These are phyloP conservation scores for Paecilomyces sp. DNA, from an alignment of 2,329 filamentous ascomycete species.

Conservation along the genomic window DNA sequence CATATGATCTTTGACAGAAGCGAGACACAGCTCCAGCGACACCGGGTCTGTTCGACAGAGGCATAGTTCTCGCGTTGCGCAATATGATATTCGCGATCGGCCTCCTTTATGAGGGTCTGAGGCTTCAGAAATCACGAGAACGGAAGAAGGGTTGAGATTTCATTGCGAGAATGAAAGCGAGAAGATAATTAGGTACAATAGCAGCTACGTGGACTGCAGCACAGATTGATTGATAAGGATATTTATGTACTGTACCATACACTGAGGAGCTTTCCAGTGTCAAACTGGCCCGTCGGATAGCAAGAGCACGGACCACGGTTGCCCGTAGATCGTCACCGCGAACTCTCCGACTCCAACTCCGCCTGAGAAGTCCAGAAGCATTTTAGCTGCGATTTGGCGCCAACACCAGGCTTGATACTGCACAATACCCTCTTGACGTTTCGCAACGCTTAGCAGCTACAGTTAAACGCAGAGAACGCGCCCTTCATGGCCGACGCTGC, in stretches of 20 bases:
- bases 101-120: not conserved
- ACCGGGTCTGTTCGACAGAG: conserved; percentile 24
- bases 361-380: conserved; percentile 2
- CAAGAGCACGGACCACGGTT: conserved; percentile 12
- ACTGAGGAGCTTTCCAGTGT: conserved; percentile 1
- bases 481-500: conserved; percentile 53
- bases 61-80: conserved; percentile 17
- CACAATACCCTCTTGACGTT: not conserved
- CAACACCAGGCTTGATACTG: not conserved
- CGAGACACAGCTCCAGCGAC: conserved; percentile 42
- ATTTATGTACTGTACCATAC: not conserved
- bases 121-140: not conserved
- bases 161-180: not conserved
- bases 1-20: conserved; percentile 66
- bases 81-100: conserved; percentile 17
- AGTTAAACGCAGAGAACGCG: not conserved
- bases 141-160: not conserved
- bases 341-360: not conserved
- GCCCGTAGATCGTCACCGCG: not conserved
- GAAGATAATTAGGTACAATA: not conserved
- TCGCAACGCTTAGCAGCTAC: not conserved
- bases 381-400: not conserved
- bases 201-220: not conserved
- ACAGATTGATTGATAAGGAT: not conserved
- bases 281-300: not conserved